Evolutionary conservation across 2,329 filamentous ascomycete genomes (phyloP), one percentile per base, ranked within the genome.

Genomic region (Aspergillus candidus): DNA sequence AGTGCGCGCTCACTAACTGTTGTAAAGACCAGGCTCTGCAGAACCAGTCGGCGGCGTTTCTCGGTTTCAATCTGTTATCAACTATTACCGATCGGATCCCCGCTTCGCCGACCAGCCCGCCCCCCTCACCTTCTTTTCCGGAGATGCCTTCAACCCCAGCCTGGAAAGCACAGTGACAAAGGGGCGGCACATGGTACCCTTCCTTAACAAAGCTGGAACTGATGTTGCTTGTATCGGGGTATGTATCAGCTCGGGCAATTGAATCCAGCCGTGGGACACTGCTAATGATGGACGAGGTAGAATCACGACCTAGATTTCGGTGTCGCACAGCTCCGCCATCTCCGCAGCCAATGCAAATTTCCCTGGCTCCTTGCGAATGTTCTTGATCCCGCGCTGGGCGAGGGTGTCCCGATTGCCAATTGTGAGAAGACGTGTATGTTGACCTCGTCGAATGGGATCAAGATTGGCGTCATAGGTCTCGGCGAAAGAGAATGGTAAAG

Each of bases 251-350:
- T 35, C 14, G 18, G 7, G 30, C 22, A 41, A 31, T 39, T 31
- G 40, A 31, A 31, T 15, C 18, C 32, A 44, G 32, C 45, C 29
- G 41, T 35, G 29, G 10, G 37, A 41, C 32, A 31, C 11, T 35
- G 32, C n/a, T 46, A 15, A 22, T 51, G 38, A 46, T 53, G 44
- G 50, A 46, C 29, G 33, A 11, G 34, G 18, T 50, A 88, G 78
- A 95, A 95, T 62, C 89, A 95, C 64, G 90, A 95, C 61, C 80
- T 95, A 42, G 90, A 95, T 69, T 95, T 95, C 66, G 90, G 89
- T 11, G 84, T 94, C 33, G 75, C 77, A 43, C 88, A 94, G 62
- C 90, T 90, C 62, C 74, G 80, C 44, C 75, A 88, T 58, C 72
- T 95, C 38, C 75, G 83, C 4, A 72, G 73, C 30, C 82, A 88